Evolutionary conservation across 805 yeast genomes (phyloP), one percentile per base, ranked within the genome.

Genomic region (Pichia paraexigua): DNA sequence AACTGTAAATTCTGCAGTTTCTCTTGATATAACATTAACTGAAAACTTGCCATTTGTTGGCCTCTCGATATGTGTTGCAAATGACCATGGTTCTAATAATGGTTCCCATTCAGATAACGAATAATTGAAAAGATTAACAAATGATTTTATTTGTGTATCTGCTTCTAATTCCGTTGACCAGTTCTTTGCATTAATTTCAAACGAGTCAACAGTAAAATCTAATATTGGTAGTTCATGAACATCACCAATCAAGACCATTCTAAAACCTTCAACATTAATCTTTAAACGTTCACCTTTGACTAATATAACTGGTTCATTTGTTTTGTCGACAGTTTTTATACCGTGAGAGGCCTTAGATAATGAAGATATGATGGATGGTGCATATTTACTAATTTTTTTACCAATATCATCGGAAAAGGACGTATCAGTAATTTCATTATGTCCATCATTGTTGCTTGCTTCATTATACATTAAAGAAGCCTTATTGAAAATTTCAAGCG

Each of bases 31-130:
- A 7, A 94, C 70, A 60, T 88, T 91, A 44, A 92, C 72, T 37
- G 75, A 63, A 3, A 85, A 60, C 7, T 74, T 73, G 0, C 80
- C 76, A 15, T 71, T 72, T 0, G 62, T 53, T 0, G 68, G 68
- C 49, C 77, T 78, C 1, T 87, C 73, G 2, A 85, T 79, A 63
- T 86, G 88, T 13, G 87, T 67, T 0, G 88, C 82, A 47, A 92
- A 72, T 8, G 88, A 83, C 87, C 96, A 86, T 0, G 92, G 84
- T 61, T 94, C 99, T 47, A 94, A 65, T 45, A 94, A 71, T 0
- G 99, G 97, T 61, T 94, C 98, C 98, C 99, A 91, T 0, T 89
- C 78, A 3, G 97, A 90, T 55, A 86, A 80, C 0, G 97, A 79
- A 64, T 91, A 91, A 64, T 90, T 90, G 72, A 86, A 91, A 21